phyloP scores from a whole-genome alignment of 805 yeast genomes.

The Candida peoriensis region DNA sequence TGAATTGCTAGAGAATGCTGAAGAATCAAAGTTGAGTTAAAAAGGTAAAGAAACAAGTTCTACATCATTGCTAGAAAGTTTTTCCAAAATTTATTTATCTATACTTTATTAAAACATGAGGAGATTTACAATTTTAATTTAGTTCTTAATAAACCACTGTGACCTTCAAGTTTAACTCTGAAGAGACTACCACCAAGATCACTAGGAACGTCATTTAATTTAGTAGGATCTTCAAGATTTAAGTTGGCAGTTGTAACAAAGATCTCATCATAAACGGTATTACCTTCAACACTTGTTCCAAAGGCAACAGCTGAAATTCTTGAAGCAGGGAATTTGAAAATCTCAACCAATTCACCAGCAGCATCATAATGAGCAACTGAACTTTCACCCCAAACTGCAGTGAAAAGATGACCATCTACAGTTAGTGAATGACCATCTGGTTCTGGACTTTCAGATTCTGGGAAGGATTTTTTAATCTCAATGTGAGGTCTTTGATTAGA shows the following conservation, averaged over 20 bases:
- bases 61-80: too few species aligned
- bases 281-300: constrained; percentile 42
- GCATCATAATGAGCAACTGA: constrained; percentile 48
- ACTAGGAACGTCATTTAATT: constrained; percentile 28
- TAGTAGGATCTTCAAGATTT: constrained; percentile 36
- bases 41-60: too few species aligned
- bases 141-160: constrained; percentile 29
- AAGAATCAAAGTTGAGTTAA: too few species aligned
- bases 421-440: constrained; percentile 81
- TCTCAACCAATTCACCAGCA: constrained; percentile 46
- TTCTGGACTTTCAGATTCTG: constrained; percentile 39
- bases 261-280: constrained; percentile 41
- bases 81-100: too few species aligned
- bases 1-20: constrained; percentile 16
- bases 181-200: constrained; percentile 62
- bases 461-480: constrained; percentile 26
- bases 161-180: constrained; percentile 34
- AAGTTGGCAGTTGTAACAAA: constrained; percentile 65
- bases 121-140: constrained; percentile 10
- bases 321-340: constrained; percentile 50
- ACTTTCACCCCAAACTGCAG: constrained; percentile 62
- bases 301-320: constrained; percentile 63
- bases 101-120: background rate
- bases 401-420: constrained; percentile 44
- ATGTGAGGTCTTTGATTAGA: constrained; percentile 36